Conservation (phyloP, 2,329 filamentous ascomycete genomes). For the Monosporascus sp. region DNA sequence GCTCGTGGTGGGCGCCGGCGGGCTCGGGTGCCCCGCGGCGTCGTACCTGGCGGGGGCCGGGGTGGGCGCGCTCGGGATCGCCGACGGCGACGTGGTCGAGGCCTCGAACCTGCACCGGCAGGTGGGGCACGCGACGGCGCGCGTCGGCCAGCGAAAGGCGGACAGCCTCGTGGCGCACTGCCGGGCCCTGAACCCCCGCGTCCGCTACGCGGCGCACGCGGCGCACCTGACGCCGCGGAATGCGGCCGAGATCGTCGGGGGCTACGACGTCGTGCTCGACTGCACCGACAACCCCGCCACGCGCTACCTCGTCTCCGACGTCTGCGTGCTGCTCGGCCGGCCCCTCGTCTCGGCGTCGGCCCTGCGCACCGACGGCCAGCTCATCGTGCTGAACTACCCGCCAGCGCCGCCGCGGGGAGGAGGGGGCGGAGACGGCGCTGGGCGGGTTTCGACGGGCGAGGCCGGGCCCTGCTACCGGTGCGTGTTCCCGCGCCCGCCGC, state of each 20-base stretch:
- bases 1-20: conserved; percentile 80
- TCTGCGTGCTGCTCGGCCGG: conserved; percentile 73
- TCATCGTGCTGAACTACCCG: conserved; percentile 83
- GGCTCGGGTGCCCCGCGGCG: conserved; percentile 85
- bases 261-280: conserved; percentile 83
- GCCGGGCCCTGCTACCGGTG: conserved; percentile 91
- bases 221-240: conserved; percentile 64
- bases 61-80: conserved; percentile 73
- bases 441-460: conserved; percentile 32
- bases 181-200: conserved; percentile 64
- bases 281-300: conserved; percentile 92
- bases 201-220: conserved; percentile 58
- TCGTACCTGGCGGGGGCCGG: conserved; percentile 91
- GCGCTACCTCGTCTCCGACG: conserved; percentile 88
- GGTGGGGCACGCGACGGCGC: conserved; percentile 68
- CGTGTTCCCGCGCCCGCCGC: conserved; percentile 83
- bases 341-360: conserved; percentile 87
- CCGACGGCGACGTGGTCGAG: conserved; percentile 87
- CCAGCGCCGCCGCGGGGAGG: conserved; percentile 52
- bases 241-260: conserved; percentile 58
- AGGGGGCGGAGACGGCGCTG: conserved; percentile 31
- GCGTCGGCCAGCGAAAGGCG: conserved; percentile 73
- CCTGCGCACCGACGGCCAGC: conserved; percentile 80
- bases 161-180: conserved; percentile 60
- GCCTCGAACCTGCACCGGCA: conserved; percentile 89